Evolutionary conservation across 2,329 filamentous ascomycete species (phyloP), one percentile per base, ranked within the genome.

Genomic region (Arthrobotrys conoides): DNA sequence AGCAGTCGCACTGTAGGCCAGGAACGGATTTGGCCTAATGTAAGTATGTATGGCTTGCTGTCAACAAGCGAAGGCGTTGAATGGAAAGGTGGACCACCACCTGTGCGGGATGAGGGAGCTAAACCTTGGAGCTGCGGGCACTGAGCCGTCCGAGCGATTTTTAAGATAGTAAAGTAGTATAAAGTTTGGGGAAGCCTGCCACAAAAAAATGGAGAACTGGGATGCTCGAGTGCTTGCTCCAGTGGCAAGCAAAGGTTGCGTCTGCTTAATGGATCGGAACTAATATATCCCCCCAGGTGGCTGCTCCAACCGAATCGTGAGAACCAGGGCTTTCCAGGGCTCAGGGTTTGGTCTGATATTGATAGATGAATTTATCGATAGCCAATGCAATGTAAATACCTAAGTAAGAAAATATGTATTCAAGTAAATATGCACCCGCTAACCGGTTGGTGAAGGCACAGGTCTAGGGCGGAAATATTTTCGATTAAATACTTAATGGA

Each of bases 111-210:
- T 67, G 75, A 68, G 55, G 68, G 68, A 72, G 73, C 73, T 77
- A 71, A 67, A 71, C 59, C 66, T 71, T 76, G 63, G 68, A 68
- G 53, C 63, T 78, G 67, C 73, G 68, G 75, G 68, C 63, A 53
- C 57, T 71, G 63, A 72, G 75, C 75, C 75, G 75, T 78, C 68
- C 75, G 75, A 78, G 75, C 61, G 75, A 78, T 78, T 78, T 72
- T 78, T 72, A 77, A 68, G 72, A 57, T 69, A 68, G 36, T 64
- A 57, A 64, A 71, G 44, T 64, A 30, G 63, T 70, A 72, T 72
- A 72, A 69, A 46, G 53, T 78, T 78, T 78, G 61, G 67, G 53
- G 71, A 69, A 69, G 67, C 68, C 75, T 72, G 63, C 53, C 46
- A 78, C 68, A 78, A 61, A 36, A n/a, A 72, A 78, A 72, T 44